Base-by-base conservation (phyloP, 345 rosid species). In the Eucalyptus melliodora region DNA sequence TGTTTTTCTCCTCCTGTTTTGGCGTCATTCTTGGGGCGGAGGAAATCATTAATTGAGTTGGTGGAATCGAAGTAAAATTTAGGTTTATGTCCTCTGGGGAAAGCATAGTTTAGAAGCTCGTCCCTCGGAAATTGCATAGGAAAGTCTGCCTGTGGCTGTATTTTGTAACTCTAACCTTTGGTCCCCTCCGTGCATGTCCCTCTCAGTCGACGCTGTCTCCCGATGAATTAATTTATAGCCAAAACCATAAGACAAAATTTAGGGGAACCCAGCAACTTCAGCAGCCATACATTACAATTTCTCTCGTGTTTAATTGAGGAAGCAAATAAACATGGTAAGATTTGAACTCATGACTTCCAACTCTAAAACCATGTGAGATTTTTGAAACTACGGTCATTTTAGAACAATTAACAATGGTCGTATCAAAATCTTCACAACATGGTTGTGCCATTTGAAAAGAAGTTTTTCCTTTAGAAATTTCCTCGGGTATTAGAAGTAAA, bases 301-400 rank as follows among this genome's bases (percentile, higher is more conserved):
- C 51, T 50, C 51, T 2, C 51, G 3, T 50, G 51, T 50, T 14
- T 50, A 50, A 50, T 50, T 50, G 51, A 50, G 51, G 16, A 50
- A 50, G 6, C 51, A 50, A 50, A 50, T 50, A 2, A 50, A 50
- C 51, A 0, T 50, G 6, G 1, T 50, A 50, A 50, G 16, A 50
- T 50, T 50, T 50, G 51, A 50, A 50, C 51, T 50, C 16, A 50
- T 50, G 3, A 50, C 51, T 0, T 50, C 3, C 16, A 50, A 50
- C 3, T 50, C 51, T 50, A 1, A 50, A 1, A 50, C 0, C 0
- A 50, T 1, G 51, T 14, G 51, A 50, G 16, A 50, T 50, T 50
- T 50, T 50, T 50, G 3, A 50, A 50, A 50, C 2, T 2, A 12
- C 15, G 14, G 1, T 0, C 3, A 50, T 14, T 50, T 50, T 14